Evolutionary conservation across 192 early-diverging fungal genomes (phyloP).

Genomic region (Backusella morwellensis): DNA sequence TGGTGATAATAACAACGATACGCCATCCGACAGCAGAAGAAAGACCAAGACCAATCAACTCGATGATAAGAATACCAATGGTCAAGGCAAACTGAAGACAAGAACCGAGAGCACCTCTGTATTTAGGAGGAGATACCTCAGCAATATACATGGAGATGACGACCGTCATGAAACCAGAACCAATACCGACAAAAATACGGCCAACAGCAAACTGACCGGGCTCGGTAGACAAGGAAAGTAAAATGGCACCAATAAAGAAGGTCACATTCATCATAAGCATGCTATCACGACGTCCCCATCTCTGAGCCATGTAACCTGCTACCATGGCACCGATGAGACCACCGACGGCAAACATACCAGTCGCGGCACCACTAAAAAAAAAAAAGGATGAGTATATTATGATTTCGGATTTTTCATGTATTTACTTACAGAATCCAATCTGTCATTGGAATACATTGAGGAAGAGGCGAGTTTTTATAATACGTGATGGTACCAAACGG

Average conservation of each 20-base stretch:
- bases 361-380: conserved; percentile 41
- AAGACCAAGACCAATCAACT: conserved; percentile 37
- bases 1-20: conserved; percentile 45
- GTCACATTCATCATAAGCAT: conserved; percentile 47
- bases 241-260: conserved; percentile 42
- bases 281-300: conserved; percentile 59
- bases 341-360: conserved; percentile 58
- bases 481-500: conserved; percentile 17
- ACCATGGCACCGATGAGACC: conserved; percentile 65
- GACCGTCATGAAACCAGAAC: conserved; percentile 55
- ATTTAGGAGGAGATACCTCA: conserved; percentile 44
- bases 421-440: conserved; percentile 47
- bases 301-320: conserved; percentile 55
- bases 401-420: conserved; percentile 7
- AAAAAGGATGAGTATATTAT: conserved; percentile 12
- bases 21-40: conserved; percentile 46
- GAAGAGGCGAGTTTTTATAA: conserved; percentile 27
- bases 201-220: conserved; percentile 36
- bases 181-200: conserved; percentile 52
- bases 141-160: conserved; percentile 56
- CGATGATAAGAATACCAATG: conserved; percentile 50
- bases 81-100: conserved; percentile 55
- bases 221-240: conserved; percentile 31
- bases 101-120: conserved; percentile 48
- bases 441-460: conserved; percentile 32